Evolutionary conservation across 2,329 filamentous ascomycete genomes (phyloP), one percentile per base, ranked within the genome.

Genomic region (Emmonsiellopsis sp.): DNA sequence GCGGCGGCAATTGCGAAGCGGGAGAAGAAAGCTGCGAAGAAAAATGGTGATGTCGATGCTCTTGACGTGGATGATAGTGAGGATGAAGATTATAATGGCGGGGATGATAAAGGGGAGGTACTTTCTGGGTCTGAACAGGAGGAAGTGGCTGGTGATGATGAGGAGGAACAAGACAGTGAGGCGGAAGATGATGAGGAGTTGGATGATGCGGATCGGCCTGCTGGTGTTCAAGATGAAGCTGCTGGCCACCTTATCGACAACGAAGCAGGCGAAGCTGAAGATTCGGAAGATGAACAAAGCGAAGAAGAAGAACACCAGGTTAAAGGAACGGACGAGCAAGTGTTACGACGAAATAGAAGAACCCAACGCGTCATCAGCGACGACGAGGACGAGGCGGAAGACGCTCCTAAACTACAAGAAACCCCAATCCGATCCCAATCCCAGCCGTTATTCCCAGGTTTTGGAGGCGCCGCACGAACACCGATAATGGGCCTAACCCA

Each of bases 1-100:
- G 91, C 85, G 1, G 81, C 87, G 44, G 84, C 86, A 60, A 84
- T 97, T 49, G 86, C 85, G 70, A 82, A 86, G 62, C 77, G 83
- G 48, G 93, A 98, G 71, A 83, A 83, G 58, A 85, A 81, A 31
- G 83, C 82, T 44, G 83, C 82, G 0, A 92, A 87, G 71, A 82
- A 83, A 63, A 79, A 83, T 52, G 70, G 68, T 6, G 72, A 70
- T 51, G 69, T 68, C 13, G 72, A 76, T 51, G 70, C 64, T 3
- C 69, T 77, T 5, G 77, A 73, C 31, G 78, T 77, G 49, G 78
- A 79, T 46, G 80, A 79, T 55, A 71, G 73, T 10, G 78, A 79
- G 42, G 70, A 73, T 55, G 67, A 66, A 15, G 73, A 70, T 38
- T 73, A 72, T 9, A 69, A 71, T 16, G 75, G 73, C 10, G 71